Evolutionary conservation across 257 asterid genomes (phyloP).

Genomic region (Anisodus tanguticus): DNA sequence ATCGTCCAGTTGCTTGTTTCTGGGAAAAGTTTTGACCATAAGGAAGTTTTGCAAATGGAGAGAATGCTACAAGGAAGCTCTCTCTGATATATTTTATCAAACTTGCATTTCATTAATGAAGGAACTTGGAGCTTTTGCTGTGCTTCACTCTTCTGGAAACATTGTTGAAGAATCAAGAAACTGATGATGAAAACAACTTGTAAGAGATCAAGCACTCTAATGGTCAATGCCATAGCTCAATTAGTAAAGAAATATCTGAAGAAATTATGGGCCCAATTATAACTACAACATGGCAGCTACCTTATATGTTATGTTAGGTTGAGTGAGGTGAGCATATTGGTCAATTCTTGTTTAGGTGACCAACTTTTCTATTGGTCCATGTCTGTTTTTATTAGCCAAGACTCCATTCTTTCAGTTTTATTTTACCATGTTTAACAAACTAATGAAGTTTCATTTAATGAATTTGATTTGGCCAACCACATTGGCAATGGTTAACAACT

Average conservation of each 20-base stretch:
- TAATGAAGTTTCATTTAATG: neutral
- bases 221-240: neutral
- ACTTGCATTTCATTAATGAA: slow-evolving; percentile 28
- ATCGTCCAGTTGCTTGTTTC: slow-evolving; percentile 32
- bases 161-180: slow-evolving; percentile 28
- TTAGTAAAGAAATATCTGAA: neutral
- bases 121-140: slow-evolving; percentile 1
- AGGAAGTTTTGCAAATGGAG: slow-evolving; percentile 37
- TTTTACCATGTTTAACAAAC: neutral
- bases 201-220: slow-evolving; percentile 12
- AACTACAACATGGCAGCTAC: neutral
- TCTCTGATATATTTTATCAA: slow-evolving; percentile 35
- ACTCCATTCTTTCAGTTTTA: neutral
- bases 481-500: neutral
- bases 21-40: slow-evolving; percentile 34
- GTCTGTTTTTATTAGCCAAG: neutral
- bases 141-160: neutral
- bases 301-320: neutral
- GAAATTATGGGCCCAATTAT: neutral
- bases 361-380: neutral
- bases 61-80: slow-evolving; percentile 19
- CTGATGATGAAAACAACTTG: neutral
- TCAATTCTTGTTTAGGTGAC: slow-evolving; percentile 3
- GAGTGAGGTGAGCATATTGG: neutral
- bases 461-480: neutral